Evolutionary conservation across 176 grass and related monocot genomes (phyloP).

Genomic region (Eragrostis nindensis): DNA sequence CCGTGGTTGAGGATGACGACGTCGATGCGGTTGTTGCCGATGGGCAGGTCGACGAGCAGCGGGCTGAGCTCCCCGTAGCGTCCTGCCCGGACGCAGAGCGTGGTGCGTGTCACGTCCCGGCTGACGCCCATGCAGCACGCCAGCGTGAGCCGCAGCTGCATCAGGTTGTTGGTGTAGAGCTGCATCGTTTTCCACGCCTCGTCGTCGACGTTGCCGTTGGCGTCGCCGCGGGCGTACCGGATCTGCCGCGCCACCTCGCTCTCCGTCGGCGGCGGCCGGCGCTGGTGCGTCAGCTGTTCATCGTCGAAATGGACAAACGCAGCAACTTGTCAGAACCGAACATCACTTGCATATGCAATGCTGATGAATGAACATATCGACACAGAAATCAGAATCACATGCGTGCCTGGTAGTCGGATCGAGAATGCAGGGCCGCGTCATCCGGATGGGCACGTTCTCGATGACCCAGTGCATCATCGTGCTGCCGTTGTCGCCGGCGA

Average conservation of each 20-base stretch:
- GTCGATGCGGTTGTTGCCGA: conserved; percentile 35
- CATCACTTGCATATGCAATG: background rate
- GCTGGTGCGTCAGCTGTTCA: conserved; percentile 26
- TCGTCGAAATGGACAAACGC: background rate
- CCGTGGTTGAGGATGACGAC: conserved; percentile 3
- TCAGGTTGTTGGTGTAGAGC: conserved; percentile 46
- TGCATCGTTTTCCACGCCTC: conserved; percentile 21
- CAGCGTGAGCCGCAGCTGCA: conserved; percentile 44
- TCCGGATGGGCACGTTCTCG: conserved; percentile 39
- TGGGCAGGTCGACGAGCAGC: conserved; percentile 41
- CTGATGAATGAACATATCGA: background rate
- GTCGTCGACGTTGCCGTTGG: conserved; percentile 30
- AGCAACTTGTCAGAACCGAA: background rate
- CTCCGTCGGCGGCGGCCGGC: conserved; percentile 22
- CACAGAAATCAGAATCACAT: background rate
- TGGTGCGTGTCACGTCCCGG: conserved; percentile 31
- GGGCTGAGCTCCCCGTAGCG: conserved; percentile 23
- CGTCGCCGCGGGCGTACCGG: conserved; percentile 13
- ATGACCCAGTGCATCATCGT: conserved; percentile 51
- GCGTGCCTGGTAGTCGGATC: conserved; percentile 9
- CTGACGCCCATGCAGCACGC: conserved; percentile 8
- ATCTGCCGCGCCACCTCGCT: conserved; percentile 35
- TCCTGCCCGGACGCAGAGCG: conserved; percentile 40
- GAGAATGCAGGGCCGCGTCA: conserved; percentile 16
- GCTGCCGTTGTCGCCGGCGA: conserved; percentile 31